Percentiles rank a stretch among this genome's conserved stretches.
Conservation (phyloP, 2,329 filamentous ascomycete genomes). For the Herpotrichia juniperi region DNA sequence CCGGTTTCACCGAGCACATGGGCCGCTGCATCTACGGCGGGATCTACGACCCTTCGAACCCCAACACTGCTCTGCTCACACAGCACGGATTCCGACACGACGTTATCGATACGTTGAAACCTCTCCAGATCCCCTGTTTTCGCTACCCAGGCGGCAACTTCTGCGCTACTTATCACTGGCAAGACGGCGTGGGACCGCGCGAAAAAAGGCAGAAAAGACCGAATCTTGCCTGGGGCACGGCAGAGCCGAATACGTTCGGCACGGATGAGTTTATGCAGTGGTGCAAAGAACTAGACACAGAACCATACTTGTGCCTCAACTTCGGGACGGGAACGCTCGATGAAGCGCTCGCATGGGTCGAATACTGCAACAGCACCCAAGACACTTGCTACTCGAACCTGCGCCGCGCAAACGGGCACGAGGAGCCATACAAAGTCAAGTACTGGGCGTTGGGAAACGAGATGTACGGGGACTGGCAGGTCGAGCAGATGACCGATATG, state of each 20-base stretch:
- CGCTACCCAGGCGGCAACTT: conserved; percentile 83
- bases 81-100: conserved; percentile 75
- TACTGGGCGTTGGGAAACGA: conserved; percentile 83
- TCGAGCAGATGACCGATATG: conserved; percentile 68
- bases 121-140: conserved; percentile 74
- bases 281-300: conserved; percentile 70
- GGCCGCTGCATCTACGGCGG: conserved; percentile 83
- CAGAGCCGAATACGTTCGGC: conserved; percentile 76
- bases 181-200: conserved; percentile 74
- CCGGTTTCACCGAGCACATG: conserved; percentile 86
- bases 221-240: conserved; percentile 76
- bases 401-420: conserved; percentile 71
- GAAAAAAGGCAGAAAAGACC: conserved; percentile 66
- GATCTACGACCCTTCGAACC: conserved; percentile 76
- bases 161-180: conserved; percentile 80
- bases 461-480: conserved; percentile 67
- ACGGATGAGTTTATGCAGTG: conserved; percentile 83
- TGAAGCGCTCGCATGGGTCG: conserved; percentile 72
- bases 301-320: conserved; percentile 78
- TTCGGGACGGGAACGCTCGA: conserved; percentile 70
- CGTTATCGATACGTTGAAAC: conserved; percentile 71
- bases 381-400: conserved; percentile 80
- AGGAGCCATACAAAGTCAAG: conserved; percentile 76
- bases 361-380: conserved; percentile 76
- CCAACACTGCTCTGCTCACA: conserved; percentile 71